Conservation (phyloP, 2,329 filamentous ascomycete species). For the Atkinsonella hypoxylon region DNA sequence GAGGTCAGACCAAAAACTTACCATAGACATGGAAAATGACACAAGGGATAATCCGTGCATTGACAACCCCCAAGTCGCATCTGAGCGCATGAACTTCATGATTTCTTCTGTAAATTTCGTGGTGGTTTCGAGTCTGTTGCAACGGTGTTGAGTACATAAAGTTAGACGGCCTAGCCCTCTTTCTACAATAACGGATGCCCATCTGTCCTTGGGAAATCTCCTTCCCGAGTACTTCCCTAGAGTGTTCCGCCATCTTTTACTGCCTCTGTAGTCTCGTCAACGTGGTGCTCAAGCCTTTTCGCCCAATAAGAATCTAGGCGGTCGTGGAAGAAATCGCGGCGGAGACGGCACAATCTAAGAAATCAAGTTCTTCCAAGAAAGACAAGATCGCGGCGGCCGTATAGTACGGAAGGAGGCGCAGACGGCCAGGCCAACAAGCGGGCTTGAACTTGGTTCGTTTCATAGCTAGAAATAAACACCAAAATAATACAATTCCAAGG, state of each 20-base stretch:
- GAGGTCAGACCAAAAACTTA: no score
- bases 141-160: conserved; percentile 65
- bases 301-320: conserved; percentile 46
- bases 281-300: conserved; percentile 70
- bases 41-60: no score
- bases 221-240: conserved; percentile 56
- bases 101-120: conserved; percentile 19
- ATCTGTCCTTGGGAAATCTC: conserved; percentile 51
- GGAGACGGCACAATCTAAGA: conserved; percentile 69
- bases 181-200: conserved; percentile 56
- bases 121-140: conserved; percentile 18
- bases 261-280: conserved; percentile 74
- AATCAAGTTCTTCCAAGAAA: conserved; percentile 76
- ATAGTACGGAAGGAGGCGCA: conserved; percentile 60
- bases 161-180: conserved; percentile 47
- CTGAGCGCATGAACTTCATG: no score
- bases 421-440: conserved; percentile 52
- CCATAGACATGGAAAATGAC: no score
- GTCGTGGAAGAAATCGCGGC: conserved; percentile 51
- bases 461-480: no score
- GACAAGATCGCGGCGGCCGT: conserved; percentile 59
- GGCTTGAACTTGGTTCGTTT: conserved; percentile 46
- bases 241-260: conserved; percentile 68
- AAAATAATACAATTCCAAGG: no score
- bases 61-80: no score